phyloP scores from a whole-genome alignment of 441 rosid species.

The Biscutella auriculata region DNA sequence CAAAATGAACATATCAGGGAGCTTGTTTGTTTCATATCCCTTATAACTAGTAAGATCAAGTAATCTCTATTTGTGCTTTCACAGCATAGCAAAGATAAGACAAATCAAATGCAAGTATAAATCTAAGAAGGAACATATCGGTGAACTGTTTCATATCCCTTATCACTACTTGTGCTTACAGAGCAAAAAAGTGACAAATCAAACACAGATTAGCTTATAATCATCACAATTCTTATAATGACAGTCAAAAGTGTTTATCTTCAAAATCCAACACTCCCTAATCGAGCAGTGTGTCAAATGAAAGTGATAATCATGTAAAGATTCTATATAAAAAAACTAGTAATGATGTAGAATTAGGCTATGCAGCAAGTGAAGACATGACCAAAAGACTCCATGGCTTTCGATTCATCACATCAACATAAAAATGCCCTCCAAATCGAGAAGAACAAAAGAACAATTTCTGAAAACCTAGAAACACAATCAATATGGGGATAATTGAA shows the following conservation, averaged over 20 bases:
- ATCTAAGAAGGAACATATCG: too few relatives aligned
- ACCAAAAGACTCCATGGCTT: neutral
- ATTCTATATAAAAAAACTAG: neutral
- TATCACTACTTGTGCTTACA: neutral
- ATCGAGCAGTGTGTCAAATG: neutral
- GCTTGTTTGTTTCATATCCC: too few relatives aligned
- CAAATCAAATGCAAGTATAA: too few relatives aligned
- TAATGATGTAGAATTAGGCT: too few relatives aligned
- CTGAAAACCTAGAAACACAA: neutral
- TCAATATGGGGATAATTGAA: neutral
- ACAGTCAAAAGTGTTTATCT: neutral
- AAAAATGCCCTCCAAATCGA: neutral
- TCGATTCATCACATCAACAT: neutral
- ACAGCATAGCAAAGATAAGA: too few relatives aligned
- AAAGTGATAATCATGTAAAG: neutral
- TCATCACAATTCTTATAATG: neutral
- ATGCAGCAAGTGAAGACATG: neutral
- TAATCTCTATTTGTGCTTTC: too few relatives aligned
- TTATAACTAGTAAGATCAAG: too few relatives aligned
- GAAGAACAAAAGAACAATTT: neutral
- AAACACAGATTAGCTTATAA: neutral
- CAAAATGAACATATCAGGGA: neutral
- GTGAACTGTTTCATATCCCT: neutral
- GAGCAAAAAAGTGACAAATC: neutral
- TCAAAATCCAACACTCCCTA: neutral